Base-by-base conservation (phyloP, 768 basidiomycete species). In the Harrya chromipes region DNA sequence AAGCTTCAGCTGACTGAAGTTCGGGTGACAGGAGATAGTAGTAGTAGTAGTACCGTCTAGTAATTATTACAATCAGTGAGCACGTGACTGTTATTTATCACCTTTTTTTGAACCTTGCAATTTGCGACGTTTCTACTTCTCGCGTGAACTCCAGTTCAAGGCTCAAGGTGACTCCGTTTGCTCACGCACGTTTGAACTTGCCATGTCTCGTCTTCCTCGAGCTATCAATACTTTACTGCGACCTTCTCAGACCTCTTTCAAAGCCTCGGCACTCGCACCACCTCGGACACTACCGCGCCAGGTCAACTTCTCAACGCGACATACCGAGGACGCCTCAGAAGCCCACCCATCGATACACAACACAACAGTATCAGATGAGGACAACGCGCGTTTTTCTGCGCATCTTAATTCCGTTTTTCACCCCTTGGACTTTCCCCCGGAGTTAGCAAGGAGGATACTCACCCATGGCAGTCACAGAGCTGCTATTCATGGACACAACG, bases 381-480 rank as follows among this genome's bases (percentile, higher is more conserved):
- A 63, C 10, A 57, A 63, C 13, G 42, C 63, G 11, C 61, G 49
- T 36, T 70, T 82, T 36, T 65, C 76, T 23, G 70, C 76, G 29
- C 85, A 91, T 64, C 72, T 89, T 33, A 74, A 81, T 58, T 70
- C 74, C 29, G 70, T 87, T 45, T 90, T 89, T 56, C 67, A 78
- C 4, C 78, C 84, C 13, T 72, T 92, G 41, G 70, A 78, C 42
- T 92, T 93, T 65, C 81, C 86, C 12, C 73, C 74, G 5, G 84
- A 87, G 55, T 73, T 90, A 40, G 85, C 87, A 8, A 75, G 75
- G 55, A 81, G 90, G 50, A 75, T 89, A 53, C 71, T 92, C 55
- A 93, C 90, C 3, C 90, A 93, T 62, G 74, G 76, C 7, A 89
- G 87, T 68, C 90, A 89, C 68, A 78, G 74, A 40, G 73, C 79